Conservation (phyloP, 495 filamentous ascomycete species). For the Neurospora tetrasperma region DNA sequence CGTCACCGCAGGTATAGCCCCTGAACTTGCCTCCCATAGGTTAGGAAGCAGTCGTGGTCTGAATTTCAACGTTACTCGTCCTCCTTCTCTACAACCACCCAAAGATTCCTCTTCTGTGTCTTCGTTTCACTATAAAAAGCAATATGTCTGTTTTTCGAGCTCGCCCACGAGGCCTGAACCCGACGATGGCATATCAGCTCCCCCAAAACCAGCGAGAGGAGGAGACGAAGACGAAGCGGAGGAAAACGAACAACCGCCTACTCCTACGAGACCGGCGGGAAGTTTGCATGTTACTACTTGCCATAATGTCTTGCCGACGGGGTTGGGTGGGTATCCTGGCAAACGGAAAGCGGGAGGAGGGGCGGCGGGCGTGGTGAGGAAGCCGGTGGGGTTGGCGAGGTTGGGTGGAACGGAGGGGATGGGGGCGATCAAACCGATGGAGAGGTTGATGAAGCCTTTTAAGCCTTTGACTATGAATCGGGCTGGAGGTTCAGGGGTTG, state of each 20-base stretch:
- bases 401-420: not conserved
- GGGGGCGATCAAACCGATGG: constrained; percentile 28
- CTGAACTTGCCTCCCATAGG: constrained; percentile 27
- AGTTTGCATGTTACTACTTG: constrained; percentile 35
- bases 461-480: constrained; percentile 37
- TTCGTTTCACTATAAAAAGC: constrained; percentile 10
- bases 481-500: not conserved
- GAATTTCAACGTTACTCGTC: constrained; percentile 10
- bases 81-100: not conserved
- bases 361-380: not conserved
- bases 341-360: constrained; percentile 8
- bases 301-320: constrained; percentile 11
- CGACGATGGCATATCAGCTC: too few relatives aligned
- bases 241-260: constrained; percentile 18
- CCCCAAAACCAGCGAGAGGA: not conserved
- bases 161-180: constrained; percentile 26
- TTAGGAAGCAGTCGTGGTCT: constrained; percentile 15
- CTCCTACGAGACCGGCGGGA: constrained; percentile 25
- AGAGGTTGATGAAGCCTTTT: constrained; percentile 35
- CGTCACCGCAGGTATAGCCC: constrained; percentile 16
- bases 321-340: constrained; percentile 23
- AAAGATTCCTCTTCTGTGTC: constrained; percentile 1
- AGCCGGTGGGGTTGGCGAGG: not conserved
- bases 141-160: constrained; percentile 40
- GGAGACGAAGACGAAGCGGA: constrained; percentile 5